Evolutionary conservation across 352 stramenopile species (phyloP).

Genomic region (Hyaloperonospora brassicae): DNA sequence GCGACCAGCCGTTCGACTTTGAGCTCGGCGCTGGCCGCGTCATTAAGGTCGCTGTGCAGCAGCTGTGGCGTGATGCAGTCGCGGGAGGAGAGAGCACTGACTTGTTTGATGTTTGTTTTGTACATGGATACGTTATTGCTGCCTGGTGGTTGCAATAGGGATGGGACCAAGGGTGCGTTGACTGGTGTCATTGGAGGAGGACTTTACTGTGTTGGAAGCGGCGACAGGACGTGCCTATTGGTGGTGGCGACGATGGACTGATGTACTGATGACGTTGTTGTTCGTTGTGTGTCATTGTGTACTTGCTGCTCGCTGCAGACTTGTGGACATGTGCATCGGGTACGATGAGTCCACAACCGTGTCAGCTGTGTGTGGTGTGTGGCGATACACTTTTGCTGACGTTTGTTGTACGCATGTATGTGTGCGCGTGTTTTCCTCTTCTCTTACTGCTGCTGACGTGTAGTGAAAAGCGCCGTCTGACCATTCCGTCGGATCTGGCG

Average conservation of each 20-base stretch:
- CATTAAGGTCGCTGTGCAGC: conserved; percentile 76
- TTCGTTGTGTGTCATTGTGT: conserved; percentile 2
- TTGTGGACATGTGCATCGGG: conserved; percentile 84
- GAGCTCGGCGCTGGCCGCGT: conserved; percentile 89
- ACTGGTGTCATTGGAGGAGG: too few species aligned
- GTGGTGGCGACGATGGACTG: neutral
- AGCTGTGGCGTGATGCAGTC: neutral
- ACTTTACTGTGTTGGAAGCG: too few species aligned
- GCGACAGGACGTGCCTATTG: neutral
- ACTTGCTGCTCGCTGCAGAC: conserved; percentile 25
- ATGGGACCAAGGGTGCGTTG: conserved; percentile 76
- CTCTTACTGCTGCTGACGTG: conserved; percentile 1
- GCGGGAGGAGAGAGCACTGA: neutral
- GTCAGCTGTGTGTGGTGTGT: neutral
- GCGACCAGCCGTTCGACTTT: conserved; percentile 91
- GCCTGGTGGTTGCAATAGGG: conserved; percentile 26
- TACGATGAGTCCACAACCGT: conserved; percentile 21
- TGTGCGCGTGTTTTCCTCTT: neutral
- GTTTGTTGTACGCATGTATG: neutral
- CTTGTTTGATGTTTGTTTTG: conserved; percentile 4
- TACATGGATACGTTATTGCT: neutral
- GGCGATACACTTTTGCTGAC: neutral
- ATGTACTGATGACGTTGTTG: neutral
- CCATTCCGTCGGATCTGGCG: conserved; percentile 81
- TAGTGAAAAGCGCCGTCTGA: conserved; percentile 83